Percentiles rank a stretch among this genome's conserved stretches.
These are phyloP conservation scores for Thermothelomyces thermophilus DNA, from an alignment of 2,329 filamentous ascomycete genomes.

Conservation along the genomic window DNA sequence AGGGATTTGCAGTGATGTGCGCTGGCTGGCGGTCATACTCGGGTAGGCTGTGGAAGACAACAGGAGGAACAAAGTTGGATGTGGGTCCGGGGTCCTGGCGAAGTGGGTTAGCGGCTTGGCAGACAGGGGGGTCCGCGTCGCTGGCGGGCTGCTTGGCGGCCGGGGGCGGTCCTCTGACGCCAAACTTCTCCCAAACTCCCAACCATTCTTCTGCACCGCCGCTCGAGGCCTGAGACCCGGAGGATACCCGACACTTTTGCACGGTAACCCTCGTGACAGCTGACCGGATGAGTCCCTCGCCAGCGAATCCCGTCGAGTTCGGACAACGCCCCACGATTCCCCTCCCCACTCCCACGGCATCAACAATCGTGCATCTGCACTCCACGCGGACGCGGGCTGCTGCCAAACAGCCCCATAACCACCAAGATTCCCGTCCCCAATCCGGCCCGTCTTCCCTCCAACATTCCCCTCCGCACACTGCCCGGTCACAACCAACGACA, in stretches of 20 bases:
- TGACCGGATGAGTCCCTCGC: conserved; percentile 17
- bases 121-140: conserved; percentile 2
- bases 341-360: background rate
- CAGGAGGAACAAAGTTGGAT: conserved; percentile 10
- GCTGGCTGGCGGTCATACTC: conserved; percentile 7
- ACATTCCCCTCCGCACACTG: conserved; percentile 81
- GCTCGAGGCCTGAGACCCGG: conserved; percentile 4
- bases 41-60: conserved; percentile 8
- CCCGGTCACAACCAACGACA: conserved; percentile 30
- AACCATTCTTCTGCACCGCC: conserved; percentile 11
- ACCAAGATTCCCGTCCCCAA: conserved; percentile 80
- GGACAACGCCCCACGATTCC: background rate
- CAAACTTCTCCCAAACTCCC: conserved; percentile 5
- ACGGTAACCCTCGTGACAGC: conserved; percentile 9
- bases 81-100: conserved; percentile 1
- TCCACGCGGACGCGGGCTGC: conserved; percentile 60
- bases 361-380: conserved; percentile 11
- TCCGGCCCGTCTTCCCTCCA: conserved; percentile 64
- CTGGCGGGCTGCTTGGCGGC: background rate
- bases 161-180: background rate
- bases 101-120: conserved; percentile 15
- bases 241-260: background rate
- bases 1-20: conserved; percentile 22
- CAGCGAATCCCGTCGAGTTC: conserved; percentile 16
- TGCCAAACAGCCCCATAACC: conserved; percentile 66